Conservation (phyloP, 208 protist species). For the Lotmaria passim region DNA sequence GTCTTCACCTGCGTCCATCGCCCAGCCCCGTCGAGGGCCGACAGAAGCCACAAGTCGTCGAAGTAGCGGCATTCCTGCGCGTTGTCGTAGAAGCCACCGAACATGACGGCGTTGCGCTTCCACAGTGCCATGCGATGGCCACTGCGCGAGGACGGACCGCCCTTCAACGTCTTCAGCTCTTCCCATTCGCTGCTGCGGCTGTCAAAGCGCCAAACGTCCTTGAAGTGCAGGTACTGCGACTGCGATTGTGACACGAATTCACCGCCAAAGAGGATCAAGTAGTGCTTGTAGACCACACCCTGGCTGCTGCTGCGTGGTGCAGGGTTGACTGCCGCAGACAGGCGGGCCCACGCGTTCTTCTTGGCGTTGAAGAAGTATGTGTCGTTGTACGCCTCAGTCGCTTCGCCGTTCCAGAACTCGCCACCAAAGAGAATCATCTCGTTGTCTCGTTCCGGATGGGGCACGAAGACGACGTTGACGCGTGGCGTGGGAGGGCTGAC, state of each 20-base stretch:
- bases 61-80: constrained; percentile 87
- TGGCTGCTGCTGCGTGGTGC: constrained; percentile 85
- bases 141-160: constrained; percentile 86
- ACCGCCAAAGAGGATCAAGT: constrained; percentile 85
- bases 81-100: constrained; percentile 95
- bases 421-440: constrained; percentile 93
- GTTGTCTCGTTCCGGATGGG: constrained; percentile 72
- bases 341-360: constrained; percentile 65
- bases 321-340: constrained; percentile 72
- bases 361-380: constrained; percentile 86
- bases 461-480: constrained; percentile 78
- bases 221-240: constrained; percentile 92
- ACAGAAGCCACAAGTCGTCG: constrained; percentile 90
- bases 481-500: constrained; percentile 73
- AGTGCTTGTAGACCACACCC: constrained; percentile 86
- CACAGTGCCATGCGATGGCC: constrained; percentile 92
- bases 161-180: constrained; percentile 80
- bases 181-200: constrained; percentile 78
- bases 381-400: constrained; percentile 90
- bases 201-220: constrained; percentile 90
- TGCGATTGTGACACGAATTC: constrained; percentile 94
- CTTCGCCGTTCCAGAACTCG: constrained; percentile 89
- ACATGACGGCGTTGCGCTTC: constrained; percentile 87
- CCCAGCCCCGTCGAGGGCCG: constrained; percentile 75
- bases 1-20: constrained; percentile 67